Base-by-base conservation (phyloP, 352 stramenopile genomes). In the Phytophthora sojae region DNA sequence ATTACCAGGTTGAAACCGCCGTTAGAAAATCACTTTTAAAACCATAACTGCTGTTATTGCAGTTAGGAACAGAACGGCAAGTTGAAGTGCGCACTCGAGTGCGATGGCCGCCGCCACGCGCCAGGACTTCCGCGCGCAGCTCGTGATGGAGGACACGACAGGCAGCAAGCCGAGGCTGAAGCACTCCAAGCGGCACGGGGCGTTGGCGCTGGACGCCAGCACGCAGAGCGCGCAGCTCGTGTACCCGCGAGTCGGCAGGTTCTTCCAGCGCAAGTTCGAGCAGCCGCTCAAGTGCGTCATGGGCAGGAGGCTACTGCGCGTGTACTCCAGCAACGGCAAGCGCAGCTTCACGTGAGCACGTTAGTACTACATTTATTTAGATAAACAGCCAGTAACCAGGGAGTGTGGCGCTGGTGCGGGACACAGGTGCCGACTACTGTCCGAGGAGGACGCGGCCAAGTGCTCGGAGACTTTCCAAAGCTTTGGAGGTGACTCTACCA, bases 251-350 rank as follows among this genome's bases (percentile, higher is more conserved):
- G 55, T 83, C 19, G 66, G 60, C 9, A 52, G 68, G 6, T 57
- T 86, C 51, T 89, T 84, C 65, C 63, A 70, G 58, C 66, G 83
- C 63, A 84, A 61, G 50, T 88, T 89, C 62, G 70, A 78, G 45
- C 82, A 89, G 71, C 83, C 83, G 32, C 66, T 76, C n/a, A 83
- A 82, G 68, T 85, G 73, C 50, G 59, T 89, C 57, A 35, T 79
- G 7, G 71, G 79, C 26, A 72, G 69, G 55, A 75, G 73, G 44
- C 60, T 87, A 35, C 57, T 89, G 55, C 83, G 79, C 17, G 53
- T 91, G 42, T 81, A 80, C 55, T 88, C 78, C 11, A 82, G 69
- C 65, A 77, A 80, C 39, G 81, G 81, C 39, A 79, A 68, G 25
- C 68, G 61, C 23, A 72, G 21, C 17, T 86, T 88, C 63, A 88